Conservation (phyloP, 2,329 filamentous ascomycete species). For the Pseudogymnoascus verrucosus region DNA sequence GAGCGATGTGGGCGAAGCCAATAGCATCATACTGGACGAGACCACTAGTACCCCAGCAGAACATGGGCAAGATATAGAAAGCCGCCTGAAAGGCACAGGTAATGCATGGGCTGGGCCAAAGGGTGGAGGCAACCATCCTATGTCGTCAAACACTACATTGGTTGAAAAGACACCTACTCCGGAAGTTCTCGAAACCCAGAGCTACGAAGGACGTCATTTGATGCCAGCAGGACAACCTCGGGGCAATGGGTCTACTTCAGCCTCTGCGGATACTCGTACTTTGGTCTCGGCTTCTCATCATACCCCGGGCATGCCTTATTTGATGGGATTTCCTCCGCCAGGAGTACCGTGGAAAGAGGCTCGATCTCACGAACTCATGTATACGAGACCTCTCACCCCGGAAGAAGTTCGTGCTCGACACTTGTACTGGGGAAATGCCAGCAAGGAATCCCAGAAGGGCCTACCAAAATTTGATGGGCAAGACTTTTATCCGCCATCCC, state of each 20-base stretch:
- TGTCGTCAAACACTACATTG: background rate
- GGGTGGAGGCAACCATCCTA: background rate
- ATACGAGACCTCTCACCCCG: constrained; percentile 47
- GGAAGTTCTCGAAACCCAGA: background rate
- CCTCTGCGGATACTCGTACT: background rate
- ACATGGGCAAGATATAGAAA: background rate
- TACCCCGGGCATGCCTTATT: constrained; percentile 1
- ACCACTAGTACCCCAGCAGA: background rate
- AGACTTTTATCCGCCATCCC: constrained; percentile 54
- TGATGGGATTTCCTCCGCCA: constrained; percentile 9
- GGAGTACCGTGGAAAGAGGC: constrained; percentile 28
- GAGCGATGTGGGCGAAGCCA: background rate
- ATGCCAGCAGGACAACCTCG: background rate
- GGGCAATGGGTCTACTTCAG: background rate
- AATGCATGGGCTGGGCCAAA: background rate
- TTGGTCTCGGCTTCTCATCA: background rate
- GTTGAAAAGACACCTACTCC: background rate
- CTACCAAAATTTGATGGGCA: constrained; percentile 58
- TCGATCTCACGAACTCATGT: constrained; percentile 42
- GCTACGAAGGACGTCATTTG: background rate
- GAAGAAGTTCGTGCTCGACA: constrained; percentile 52
- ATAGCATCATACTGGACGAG: background rate
- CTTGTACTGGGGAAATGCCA: constrained; percentile 52
- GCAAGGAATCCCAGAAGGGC: constrained; percentile 41
- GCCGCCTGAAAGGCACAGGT: background rate